Evolutionary conservation across 176 grass and related monocot species (phyloP), one percentile per base, ranked within the genome.

Genomic region (Triticum aestivum): DNA sequence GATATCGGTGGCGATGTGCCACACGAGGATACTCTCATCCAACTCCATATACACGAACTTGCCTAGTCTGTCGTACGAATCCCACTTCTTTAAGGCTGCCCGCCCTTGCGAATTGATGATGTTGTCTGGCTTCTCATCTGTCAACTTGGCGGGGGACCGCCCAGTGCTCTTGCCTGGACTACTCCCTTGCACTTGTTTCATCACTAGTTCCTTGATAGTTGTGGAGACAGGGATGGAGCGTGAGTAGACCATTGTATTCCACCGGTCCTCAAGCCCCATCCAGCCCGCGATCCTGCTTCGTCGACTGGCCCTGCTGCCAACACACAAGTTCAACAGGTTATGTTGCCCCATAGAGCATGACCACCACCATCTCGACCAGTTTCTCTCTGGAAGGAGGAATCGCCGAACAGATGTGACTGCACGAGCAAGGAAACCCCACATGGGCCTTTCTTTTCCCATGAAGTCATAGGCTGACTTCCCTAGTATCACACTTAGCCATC

Each of bases 1-100:
- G 23, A 63, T 26, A 9, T 63, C 0, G 3, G 61, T 63, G 2
- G 23, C 9, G 9, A 63, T 63, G 9, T 63, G 61, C n/a, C 61
- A 63, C n/a, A 26, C 61, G 9, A 63, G 61, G 61, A 63, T 63
- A 9, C n/a, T 63, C 61, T 26, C n/a, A 3, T 63, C 61, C 2
- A 63, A 58, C 5, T 58, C 52, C 15, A 2, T 58, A 1, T 58
- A 2, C 3, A 20, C 2, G 35, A 44, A 44, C 2, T 0, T 1
- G 0, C 2, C 42, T 3, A 11, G 0, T 11, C 5, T 18, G 1
- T 10, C 8, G 0, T 71, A 39, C 35, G 4, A 10, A 8, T 8
- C 20, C 37, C 34, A 39, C 8, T 9, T 71, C 17, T 71, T 3
- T 5, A 71, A 13, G 3, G 9, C 8, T 0, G 18, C 34, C 18